Percentiles rank a stretch among this genome's conserved stretches.
These are phyloP conservation scores for Emmonsia crescens DNA, from an alignment of 2,329 filamentous ascomycete species.

Conservation along the genomic window DNA sequence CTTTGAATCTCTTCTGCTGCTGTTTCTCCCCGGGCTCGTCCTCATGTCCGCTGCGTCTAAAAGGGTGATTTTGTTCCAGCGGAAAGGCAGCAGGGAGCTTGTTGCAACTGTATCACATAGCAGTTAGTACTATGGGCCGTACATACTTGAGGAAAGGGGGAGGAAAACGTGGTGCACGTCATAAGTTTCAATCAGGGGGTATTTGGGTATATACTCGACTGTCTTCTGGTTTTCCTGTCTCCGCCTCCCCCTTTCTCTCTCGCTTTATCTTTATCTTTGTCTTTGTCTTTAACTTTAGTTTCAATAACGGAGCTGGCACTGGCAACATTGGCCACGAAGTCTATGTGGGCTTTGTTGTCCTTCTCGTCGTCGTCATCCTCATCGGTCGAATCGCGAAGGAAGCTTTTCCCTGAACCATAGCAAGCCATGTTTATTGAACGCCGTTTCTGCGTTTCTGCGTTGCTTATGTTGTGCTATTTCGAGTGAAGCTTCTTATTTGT, in stretches of 20 bases:
- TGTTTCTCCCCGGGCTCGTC: neutral
- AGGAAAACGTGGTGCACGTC: neutral
- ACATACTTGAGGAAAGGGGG: no score
- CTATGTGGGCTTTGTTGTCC: neutral
- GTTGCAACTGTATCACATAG: neutral
- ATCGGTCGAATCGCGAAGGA: neutral
- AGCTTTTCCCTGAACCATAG: neutral
- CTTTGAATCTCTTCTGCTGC: neutral
- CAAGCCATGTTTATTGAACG: neutral
- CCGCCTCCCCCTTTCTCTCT: neutral
- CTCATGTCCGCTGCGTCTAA: neutral
- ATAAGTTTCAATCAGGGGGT: neutral
- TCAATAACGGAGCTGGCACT: neutral
- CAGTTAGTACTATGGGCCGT: neutral
- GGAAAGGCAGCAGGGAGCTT: neutral
- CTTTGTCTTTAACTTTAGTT: neutral
- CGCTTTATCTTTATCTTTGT: neutral
- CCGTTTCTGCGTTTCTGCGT: neutral
- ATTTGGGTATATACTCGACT: neutral
- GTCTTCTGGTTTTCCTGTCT: neutral
- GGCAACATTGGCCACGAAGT: neutral
- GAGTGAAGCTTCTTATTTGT: neutral
- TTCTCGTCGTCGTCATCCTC: neutral
- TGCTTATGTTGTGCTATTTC: neutral
- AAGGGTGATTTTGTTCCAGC: neutral